These are phyloP conservation scores for Gentiana macrophylla DNA, from an alignment of 257 asterid genomes.

Conservation along the genomic window DNA sequence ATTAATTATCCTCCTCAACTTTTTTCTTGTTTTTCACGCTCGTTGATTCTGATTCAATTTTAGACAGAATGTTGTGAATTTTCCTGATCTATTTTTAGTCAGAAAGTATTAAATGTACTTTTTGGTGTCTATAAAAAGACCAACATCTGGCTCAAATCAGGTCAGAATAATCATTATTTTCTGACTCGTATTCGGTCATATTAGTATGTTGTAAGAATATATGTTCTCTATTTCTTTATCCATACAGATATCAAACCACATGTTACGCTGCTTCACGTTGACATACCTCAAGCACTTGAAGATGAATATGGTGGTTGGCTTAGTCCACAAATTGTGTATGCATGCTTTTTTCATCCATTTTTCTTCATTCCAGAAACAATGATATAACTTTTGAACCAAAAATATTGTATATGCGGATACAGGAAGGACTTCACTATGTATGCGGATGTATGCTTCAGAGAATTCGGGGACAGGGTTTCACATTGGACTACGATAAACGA, in stretches of 20 bases:
- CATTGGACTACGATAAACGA: constrained; percentile 54
- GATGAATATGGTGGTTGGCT: constrained; percentile 58
- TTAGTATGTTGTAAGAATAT: not conserved
- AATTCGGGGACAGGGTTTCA: constrained; percentile 44
- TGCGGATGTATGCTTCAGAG: constrained; percentile 48
- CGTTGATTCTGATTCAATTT: no score
- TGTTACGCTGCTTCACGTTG: constrained; percentile 34
- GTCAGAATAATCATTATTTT: no score
- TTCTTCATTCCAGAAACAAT: not conserved
- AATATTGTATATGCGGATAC: not conserved
- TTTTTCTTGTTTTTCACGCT: no score
- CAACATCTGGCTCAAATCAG: no score
- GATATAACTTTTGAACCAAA: not conserved
- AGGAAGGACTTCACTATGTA: constrained; percentile 38
- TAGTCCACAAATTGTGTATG: constrained; percentile 35
- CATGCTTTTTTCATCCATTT: not conserved
- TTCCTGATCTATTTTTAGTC: no score
- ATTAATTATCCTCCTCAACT: not conserved
- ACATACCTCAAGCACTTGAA: constrained; percentile 46
- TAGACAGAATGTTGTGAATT: no score
- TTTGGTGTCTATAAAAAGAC: no score
- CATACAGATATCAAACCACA: constrained; percentile 48
- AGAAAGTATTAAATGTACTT: no score
- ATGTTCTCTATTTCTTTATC: not conserved
- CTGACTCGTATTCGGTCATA: not conserved